phyloP scores from a whole-genome alignment of 2,329 filamentous ascomycete species.

The Pleochaeta shiraiana region DNA sequence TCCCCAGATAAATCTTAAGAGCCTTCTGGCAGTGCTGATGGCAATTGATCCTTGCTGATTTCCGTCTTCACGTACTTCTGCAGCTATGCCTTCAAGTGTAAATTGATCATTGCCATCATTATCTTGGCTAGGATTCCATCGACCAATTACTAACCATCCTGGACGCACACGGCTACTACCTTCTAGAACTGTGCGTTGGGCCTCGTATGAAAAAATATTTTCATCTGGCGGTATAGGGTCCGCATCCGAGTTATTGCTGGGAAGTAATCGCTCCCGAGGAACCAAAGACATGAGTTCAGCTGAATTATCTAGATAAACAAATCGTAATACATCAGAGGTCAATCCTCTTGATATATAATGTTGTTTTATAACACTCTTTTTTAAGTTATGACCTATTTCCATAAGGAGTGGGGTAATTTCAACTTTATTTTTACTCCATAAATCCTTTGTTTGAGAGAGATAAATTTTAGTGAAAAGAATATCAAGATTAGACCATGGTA shows the following conservation, averaged over 20 bases:
- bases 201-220: conserved; percentile 16
- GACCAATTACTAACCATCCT: no score
- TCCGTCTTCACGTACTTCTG: conserved; percentile 4
- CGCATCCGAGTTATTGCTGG: conserved; percentile 17
- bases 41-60: conserved; percentile 5
- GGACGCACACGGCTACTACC: no score
- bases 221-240: conserved; percentile 18
- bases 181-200: conserved; percentile 9
- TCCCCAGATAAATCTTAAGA: conserved; percentile 12
- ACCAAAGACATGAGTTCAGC: conserved; percentile 16
- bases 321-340: conserved; percentile 16
- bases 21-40: conserved; percentile 7
- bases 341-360: conserved; percentile 8
- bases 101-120: conserved; percentile 7
- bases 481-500: conserved; percentile 30
- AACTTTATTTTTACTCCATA: conserved; percentile 53
- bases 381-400: conserved; percentile 32
- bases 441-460: conserved; percentile 40
- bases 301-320: conserved; percentile 18
- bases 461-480: conserved; percentile 41
- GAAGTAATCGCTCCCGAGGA: conserved; percentile 15
- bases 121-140: no score
- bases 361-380: conserved; percentile 10
- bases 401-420: conserved; percentile 39
- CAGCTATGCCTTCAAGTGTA: no score